A percentile compares a stretch with the other conserved stretches of the same genome.
Evolutionary conservation across 75 land plant genomes (phyloP).

Genomic region (Picea glauca): DNA sequence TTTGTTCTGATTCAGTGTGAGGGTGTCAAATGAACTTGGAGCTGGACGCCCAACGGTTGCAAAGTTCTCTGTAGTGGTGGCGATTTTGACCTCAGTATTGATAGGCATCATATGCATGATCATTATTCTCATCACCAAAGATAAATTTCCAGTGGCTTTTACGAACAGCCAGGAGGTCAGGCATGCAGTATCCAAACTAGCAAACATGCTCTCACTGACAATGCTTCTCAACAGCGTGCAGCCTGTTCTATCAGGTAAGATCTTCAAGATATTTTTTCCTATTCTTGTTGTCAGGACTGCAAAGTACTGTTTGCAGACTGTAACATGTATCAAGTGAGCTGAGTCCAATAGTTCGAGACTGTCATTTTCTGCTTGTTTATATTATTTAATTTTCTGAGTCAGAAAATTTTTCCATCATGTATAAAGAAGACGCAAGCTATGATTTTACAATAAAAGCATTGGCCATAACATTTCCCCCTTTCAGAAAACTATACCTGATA

Average conservation of each 20-base stretch:
- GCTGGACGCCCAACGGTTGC: slow-evolving; percentile 59
- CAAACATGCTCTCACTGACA: slow-evolving; percentile 33
- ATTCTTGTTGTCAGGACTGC: too few relatives aligned
- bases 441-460: too few relatives aligned
- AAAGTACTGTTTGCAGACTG: too few relatives aligned
- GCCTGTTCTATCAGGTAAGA: slow-evolving; percentile 51
- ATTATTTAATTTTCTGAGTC: too few relatives aligned
- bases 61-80: slow-evolving; percentile 38
- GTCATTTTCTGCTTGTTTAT: too few relatives aligned
- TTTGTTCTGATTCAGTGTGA: slow-evolving; percentile 30
- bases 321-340: too few relatives aligned
- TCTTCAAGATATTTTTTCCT: too few relatives aligned
- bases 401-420: too few relatives aligned
- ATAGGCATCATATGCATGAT: slow-evolving; percentile 37
- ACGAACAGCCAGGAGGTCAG: slow-evolving; percentile 29
- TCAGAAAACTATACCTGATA: too few relatives aligned
- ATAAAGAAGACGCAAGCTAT: too few relatives aligned
- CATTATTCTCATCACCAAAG: slow-evolving; percentile 18
- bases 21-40: slow-evolving; percentile 82
- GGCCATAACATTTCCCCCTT: too few relatives aligned
- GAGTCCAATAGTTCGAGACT: too few relatives aligned
- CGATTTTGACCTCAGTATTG: slow-evolving; percentile 22
- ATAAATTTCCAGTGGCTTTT: slow-evolving; percentile 36
- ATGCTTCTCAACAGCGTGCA: slow-evolving; percentile 60
- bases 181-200: slow-evolving; percentile 25